phyloP scores from a whole-genome alignment of 202 grass and related monocot genomes.

The Miscanthus sacchariflorus region DNA sequence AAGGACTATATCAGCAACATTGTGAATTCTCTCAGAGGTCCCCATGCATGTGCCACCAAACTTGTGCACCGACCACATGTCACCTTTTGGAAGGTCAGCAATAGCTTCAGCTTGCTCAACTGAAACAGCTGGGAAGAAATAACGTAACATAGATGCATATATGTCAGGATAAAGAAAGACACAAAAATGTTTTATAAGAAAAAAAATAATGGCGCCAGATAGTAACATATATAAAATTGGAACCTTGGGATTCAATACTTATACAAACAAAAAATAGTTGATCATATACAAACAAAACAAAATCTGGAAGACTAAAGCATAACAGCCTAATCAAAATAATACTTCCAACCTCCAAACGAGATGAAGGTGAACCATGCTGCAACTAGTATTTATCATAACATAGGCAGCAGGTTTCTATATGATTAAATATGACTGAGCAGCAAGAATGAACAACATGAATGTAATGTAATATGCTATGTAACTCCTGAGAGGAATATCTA shows the following conservation, averaged over 20 bases:
- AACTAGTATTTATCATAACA: not conserved
- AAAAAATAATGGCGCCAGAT: not conserved
- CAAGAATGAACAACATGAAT: conserved; percentile 1
- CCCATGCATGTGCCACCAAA: conserved; percentile 99
- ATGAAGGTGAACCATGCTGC: not conserved
- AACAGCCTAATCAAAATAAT: not conserved
- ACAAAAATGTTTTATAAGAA: not conserved
- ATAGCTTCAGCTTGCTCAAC: conserved; percentile 67
- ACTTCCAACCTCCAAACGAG: not conserved
- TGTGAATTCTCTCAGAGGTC: conserved; percentile 82
- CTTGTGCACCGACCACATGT: conserved; percentile 99
- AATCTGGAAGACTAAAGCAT: not conserved
- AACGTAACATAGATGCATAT: conserved; percentile 28
- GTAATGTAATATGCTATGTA: not conserved
- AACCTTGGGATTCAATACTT: not conserved
- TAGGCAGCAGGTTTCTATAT: not conserved
- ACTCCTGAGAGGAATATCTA: not conserved
- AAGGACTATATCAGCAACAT: conserved; percentile 88
- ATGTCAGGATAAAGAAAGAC: not conserved
- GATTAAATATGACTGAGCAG: not conserved
- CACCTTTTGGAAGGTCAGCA: conserved; percentile 68
- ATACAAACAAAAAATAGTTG: not conserved
- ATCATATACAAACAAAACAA: not conserved
- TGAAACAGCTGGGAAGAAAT: conserved; percentile 33
- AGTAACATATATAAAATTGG: not conserved